These are phyloP conservation scores for Platismatia glauca DNA, from an alignment of 495 filamentous ascomycete genomes.

Conservation along the genomic window DNA sequence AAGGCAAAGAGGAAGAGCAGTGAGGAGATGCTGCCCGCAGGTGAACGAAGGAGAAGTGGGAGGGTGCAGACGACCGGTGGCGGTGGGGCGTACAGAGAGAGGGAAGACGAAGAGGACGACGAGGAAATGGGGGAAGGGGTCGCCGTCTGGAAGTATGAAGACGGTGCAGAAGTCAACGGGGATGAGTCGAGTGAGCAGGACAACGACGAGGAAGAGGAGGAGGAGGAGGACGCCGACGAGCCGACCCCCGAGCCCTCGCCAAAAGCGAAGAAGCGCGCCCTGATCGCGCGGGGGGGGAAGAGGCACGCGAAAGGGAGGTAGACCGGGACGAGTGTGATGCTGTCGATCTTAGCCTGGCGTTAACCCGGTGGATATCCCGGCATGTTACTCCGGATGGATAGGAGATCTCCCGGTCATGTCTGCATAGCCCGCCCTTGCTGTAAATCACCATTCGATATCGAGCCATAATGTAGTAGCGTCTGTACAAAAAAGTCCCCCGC, in stretches of 20 bases:
- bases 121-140: slow-evolving; percentile 40
- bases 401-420: not conserved
- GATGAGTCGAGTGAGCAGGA: slow-evolving; percentile 20
- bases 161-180: slow-evolving; percentile 14
- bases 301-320: slow-evolving; percentile 5
- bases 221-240: slow-evolving; percentile 24
- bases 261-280: slow-evolving; percentile 8
- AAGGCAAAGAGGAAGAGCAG: slow-evolving; percentile 35
- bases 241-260: slow-evolving; percentile 19
- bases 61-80: slow-evolving; percentile 27
- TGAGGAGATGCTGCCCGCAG: slow-evolving; percentile 27
- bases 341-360: not conserved
- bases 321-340: not conserved
- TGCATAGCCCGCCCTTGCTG: too few species aligned
- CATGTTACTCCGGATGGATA: slow-evolving; percentile 7
- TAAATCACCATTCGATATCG: too few species aligned
- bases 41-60: slow-evolving; percentile 36
- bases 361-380: slow-evolving; percentile 7
- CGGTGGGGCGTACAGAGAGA: slow-evolving; percentile 42
- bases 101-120: slow-evolving; percentile 50
- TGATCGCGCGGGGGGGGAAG: not conserved
- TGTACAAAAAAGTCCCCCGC: too few species aligned
- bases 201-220: slow-evolving; percentile 23
- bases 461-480: too few species aligned
- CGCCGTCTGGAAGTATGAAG: slow-evolving; percentile 24